Percentiles rank a stretch among this genome's conserved stretches.
phyloP scores from a whole-genome alignment of 2,329 filamentous ascomycete species.

The Trichophyton rubrum region DNA sequence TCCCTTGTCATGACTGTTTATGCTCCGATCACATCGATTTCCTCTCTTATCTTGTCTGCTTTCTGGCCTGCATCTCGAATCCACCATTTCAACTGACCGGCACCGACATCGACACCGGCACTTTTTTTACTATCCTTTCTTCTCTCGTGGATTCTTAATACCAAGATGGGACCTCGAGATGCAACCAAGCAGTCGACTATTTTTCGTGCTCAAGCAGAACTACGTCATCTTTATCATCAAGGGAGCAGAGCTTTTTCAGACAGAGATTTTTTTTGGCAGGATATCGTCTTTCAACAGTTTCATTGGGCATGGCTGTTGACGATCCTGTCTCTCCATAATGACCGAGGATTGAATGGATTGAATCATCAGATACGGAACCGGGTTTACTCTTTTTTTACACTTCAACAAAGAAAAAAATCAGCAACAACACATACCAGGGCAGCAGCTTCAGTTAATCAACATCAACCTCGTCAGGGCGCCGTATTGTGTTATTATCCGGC shows the following conservation, averaged over 20 bases:
- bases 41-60: neutral
- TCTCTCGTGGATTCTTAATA: neutral
- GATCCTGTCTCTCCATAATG: neutral
- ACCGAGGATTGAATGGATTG: neutral
- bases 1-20: neutral
- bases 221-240: slow-evolving; percentile 2
- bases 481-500: neutral
- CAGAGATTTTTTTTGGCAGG: slow-evolving; percentile 3
- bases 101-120: neutral
- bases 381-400: neutral
- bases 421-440: neutral
- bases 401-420: too few relatives aligned
- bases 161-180: neutral
- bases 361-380: neutral
- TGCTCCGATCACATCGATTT: neutral
- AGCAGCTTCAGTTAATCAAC: neutral
- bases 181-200: neutral
- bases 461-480: neutral
- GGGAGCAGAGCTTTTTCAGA: neutral
- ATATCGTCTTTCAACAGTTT: slow-evolving; percentile 2
- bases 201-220: neutral
- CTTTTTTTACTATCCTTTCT: neutral
- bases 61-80: neutral
- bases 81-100: neutral
- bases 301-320: slow-evolving; percentile 1